Conservation (phyloP, 257 asterid genomes). For the Mitragyna speciosa region DNA sequence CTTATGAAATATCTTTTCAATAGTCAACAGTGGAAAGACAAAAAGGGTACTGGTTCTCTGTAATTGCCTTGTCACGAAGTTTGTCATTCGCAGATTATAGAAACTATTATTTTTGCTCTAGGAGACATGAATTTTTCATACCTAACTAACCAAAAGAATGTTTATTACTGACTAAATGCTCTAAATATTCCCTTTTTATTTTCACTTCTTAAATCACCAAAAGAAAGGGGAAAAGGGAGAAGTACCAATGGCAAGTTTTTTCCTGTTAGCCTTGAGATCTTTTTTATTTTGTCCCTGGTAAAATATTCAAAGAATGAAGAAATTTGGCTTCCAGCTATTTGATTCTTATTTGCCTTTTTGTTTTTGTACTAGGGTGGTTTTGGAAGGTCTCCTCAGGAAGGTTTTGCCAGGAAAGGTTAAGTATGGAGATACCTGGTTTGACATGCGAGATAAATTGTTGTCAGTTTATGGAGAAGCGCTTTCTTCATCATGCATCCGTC, state of each 20-base stretch:
- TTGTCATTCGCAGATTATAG: background rate
- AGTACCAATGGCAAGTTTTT: background rate
- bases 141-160: background rate
- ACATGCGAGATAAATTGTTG: slow-evolving; percentile 59
- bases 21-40: background rate
- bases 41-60: background rate
- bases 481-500: slow-evolving; percentile 72
- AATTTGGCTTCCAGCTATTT: slow-evolving; percentile 11
- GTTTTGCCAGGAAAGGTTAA: slow-evolving; percentile 51
- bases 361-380: slow-evolving; percentile 53
- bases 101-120: background rate
- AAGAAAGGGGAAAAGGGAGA: background rate
- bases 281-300: background rate
- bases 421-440: slow-evolving; percentile 62
- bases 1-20: background rate
- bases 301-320: no score
- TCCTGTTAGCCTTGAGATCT: background rate
- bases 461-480: slow-evolving; percentile 64
- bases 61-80: background rate
- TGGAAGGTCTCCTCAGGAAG: slow-evolving; percentile 76
- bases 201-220: background rate
- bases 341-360: slow-evolving; percentile 20
- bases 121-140: background rate
- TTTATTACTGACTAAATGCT: background rate
- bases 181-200: background rate